Percentiles rank a stretch among this genome's conserved stretches.
Evolutionary conservation across 768 basidiomycete species (phyloP).

Genomic region (Naganishia onofrii): DNA sequence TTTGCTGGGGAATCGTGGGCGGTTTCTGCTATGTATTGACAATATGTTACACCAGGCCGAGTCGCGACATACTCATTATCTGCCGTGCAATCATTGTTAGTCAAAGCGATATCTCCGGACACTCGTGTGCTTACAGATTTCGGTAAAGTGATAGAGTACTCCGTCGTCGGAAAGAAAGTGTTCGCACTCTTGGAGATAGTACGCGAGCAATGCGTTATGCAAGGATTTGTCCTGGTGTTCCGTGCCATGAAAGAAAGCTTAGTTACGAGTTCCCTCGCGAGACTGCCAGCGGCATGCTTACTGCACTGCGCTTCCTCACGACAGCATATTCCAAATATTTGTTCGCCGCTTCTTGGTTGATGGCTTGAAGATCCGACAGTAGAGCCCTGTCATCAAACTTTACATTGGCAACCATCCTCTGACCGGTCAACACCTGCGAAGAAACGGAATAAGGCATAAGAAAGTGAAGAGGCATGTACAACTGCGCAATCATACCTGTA

Average conservation of each 20-base stretch:
- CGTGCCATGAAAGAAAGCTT: background rate
- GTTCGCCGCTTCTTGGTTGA: conserved; percentile 63
- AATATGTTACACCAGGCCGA: conserved; percentile 54
- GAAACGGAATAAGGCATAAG: background rate
- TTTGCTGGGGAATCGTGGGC: conserved; percentile 77
- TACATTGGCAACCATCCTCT: conserved; percentile 60
- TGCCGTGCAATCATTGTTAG: conserved; percentile 4
- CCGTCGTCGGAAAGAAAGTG: conserved; percentile 52
- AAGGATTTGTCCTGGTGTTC: conserved; percentile 59
- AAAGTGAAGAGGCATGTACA: background rate
- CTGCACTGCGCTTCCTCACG: conserved; percentile 64
- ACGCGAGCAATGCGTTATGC: conserved; percentile 66
- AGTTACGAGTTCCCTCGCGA: background rate
- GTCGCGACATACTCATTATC: conserved; percentile 32
- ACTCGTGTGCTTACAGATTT: conserved; percentile 41
- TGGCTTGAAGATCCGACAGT: conserved; percentile 61
- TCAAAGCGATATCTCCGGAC: background rate
- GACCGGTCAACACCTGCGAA: conserved; percentile 62
- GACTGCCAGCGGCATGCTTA: conserved; percentile 45
- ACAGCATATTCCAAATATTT: conserved; percentile 80
- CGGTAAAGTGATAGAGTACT: conserved; percentile 57
- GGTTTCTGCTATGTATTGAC: conserved; percentile 76
- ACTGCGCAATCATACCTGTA: conserved; percentile 56
- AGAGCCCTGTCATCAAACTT: conserved; percentile 62
- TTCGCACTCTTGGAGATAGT: conserved; percentile 55